Conservation (phyloP, 1,139 yeast species). For the Hanseniaspora gamundiae region DNA sequence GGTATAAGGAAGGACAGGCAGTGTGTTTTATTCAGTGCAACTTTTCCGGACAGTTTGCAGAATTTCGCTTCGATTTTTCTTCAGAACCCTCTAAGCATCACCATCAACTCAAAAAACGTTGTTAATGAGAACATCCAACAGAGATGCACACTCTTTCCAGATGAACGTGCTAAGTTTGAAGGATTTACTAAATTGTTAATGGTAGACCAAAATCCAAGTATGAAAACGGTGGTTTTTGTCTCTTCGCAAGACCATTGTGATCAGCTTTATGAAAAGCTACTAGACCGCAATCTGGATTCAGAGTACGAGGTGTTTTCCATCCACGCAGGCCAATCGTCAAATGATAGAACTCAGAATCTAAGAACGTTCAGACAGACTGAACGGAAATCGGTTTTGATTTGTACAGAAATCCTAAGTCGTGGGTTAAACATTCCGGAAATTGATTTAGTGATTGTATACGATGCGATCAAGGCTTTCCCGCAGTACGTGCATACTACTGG, state of each 20-base stretch:
- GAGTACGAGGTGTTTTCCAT: constrained; percentile 55
- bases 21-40: constrained; percentile 89
- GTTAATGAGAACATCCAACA: constrained; percentile 79
- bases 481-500: constrained; percentile 97
- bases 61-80: constrained; percentile 51
- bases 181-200: constrained; percentile 36
- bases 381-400: constrained; percentile 42
- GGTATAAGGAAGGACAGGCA: constrained; percentile 81
- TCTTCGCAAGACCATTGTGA: constrained; percentile 83
- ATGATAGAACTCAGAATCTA: constrained; percentile 69
- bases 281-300: constrained; percentile 23
- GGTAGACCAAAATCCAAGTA: constrained; percentile 21
- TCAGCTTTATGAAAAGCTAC: constrained; percentile 43
- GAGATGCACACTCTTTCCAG: constrained; percentile 45
- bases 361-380: constrained; percentile 53
- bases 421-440: constrained; percentile 86
- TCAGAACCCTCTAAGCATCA: constrained; percentile 55
- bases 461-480: constrained; percentile 85
- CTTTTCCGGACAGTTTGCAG: constrained; percentile 79
- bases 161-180: constrained; percentile 40
- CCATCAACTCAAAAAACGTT: constrained; percentile 72
- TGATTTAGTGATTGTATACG: constrained; percentile 70
- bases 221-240: constrained; percentile 68
- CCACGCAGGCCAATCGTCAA: constrained; percentile 90
- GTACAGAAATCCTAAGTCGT: constrained; percentile 91